phyloP scores from a whole-genome alignment of 352 stramenopile genomes.

The Aphanomyces stellatus region DNA sequence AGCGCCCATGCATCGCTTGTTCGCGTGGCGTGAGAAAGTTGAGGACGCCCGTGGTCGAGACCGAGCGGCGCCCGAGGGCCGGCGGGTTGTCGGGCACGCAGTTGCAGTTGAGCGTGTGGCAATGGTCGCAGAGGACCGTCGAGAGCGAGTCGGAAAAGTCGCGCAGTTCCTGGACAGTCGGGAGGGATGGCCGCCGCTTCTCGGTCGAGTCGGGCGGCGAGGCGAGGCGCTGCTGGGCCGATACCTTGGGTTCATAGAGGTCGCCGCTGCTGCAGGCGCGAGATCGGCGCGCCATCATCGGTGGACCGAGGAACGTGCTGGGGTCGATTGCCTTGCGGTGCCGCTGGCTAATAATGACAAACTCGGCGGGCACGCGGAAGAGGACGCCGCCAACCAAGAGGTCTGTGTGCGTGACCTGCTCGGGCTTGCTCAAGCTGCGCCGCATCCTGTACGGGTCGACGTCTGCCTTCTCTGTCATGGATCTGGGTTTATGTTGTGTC shows the following conservation, averaged over 20 bases:
- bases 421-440: conserved; percentile 16
- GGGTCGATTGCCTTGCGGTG: conserved; percentile 10
- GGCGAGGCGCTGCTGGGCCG: not conserved
- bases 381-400: conserved; percentile 14
- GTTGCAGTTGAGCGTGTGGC: conserved; percentile 3
- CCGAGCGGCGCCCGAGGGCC: not conserved
- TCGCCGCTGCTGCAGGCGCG: conserved; percentile 11
- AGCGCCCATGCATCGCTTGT: conserved; percentile 58
- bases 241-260: not conserved
- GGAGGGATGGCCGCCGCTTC: not conserved
- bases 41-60: not conserved
- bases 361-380: conserved; percentile 16
- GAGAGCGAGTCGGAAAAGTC: conserved; percentile 11
- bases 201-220: not conserved
- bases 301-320: not conserved
- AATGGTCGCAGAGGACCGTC: not conserved
- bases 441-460: no score
- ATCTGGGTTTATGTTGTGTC: no score
- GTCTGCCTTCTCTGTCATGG: no score
- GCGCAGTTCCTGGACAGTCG: conserved; percentile 10
- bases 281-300: not conserved
- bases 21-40: conserved; percentile 37
- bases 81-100: not conserved
- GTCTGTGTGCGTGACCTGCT: conserved; percentile 11
- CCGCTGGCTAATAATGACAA: conserved; percentile 15